phyloP scores from a whole-genome alignment of 768 basidiomycete species.

The Collybia mongolica region DNA sequence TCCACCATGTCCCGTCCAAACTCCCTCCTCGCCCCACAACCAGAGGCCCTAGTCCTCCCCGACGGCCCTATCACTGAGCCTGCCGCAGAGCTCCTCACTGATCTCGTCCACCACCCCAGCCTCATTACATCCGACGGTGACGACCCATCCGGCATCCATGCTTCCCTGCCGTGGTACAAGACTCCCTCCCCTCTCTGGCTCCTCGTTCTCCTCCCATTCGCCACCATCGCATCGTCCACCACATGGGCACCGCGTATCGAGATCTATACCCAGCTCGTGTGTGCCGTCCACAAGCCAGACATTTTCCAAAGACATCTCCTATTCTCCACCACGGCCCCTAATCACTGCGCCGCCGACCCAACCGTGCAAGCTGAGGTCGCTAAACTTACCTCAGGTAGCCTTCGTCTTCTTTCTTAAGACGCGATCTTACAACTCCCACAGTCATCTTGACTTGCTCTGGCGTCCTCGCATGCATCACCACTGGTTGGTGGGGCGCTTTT shows the following conservation, averaged over 20 bases:
- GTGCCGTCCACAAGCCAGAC: slow-evolving; percentile 61
- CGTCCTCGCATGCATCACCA: slow-evolving; percentile 72
- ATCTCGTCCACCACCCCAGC: slow-evolving; percentile 38
- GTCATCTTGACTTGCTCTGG: slow-evolving; percentile 68
- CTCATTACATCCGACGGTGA: not conserved
- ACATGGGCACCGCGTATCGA: slow-evolving; percentile 72
- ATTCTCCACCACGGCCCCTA: slow-evolving; percentile 5
- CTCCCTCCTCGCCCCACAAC: slow-evolving; percentile 23
- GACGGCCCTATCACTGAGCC: slow-evolving; percentile 47
- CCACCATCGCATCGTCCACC: slow-evolving; percentile 52
- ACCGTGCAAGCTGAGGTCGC: slow-evolving; percentile 73
- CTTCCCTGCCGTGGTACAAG: too few species aligned
- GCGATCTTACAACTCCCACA: slow-evolving; percentile 21
- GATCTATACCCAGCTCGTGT: slow-evolving; percentile 74
- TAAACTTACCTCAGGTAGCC: slow-evolving; percentile 55
- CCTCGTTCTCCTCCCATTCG: slow-evolving; percentile 49
- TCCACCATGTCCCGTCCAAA: slow-evolving; percentile 9
- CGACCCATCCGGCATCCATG: slow-evolving; percentile 18
- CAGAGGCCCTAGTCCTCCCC: slow-evolving; percentile 39
- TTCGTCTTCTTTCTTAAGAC: slow-evolving; percentile 4
- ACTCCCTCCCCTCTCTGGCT: slow-evolving; percentile 35
- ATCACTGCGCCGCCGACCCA: slow-evolving; percentile 63
- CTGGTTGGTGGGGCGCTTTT: slow-evolving; percentile 83
- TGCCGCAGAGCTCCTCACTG: slow-evolving; percentile 43
- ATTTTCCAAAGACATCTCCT: slow-evolving; percentile 29